Evolutionary conservation across 495 filamentous ascomycete genomes (phyloP).

Genomic region (Neurospora discreta): DNA sequence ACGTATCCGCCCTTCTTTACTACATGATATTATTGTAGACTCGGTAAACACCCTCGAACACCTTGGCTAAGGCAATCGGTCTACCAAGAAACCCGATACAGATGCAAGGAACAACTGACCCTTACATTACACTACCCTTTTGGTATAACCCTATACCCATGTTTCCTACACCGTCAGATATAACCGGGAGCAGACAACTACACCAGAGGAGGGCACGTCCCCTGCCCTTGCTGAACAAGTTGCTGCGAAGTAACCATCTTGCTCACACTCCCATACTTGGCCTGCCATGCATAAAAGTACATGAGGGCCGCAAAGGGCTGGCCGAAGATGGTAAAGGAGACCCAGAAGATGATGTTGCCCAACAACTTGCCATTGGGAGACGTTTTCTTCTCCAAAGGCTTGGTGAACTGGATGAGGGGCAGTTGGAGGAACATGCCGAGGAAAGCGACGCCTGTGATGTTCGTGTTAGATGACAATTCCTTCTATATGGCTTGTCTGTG

Average conservation of each 20-base stretch:
- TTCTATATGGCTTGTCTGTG: neutral
- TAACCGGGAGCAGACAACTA: neutral
- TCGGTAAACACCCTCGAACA: neutral
- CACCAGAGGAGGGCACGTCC: neutral
- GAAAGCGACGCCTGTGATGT: conserved; percentile 65
- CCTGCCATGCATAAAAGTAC: conserved; percentile 98
- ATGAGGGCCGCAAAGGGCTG: conserved; percentile 82
- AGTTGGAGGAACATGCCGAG: conserved; percentile 88
- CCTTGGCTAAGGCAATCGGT: neutral
- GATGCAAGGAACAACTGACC: neutral
- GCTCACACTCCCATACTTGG: conserved; percentile 74
- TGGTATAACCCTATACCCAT: neutral
- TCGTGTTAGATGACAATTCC: conserved; percentile 1
- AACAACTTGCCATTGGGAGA: conserved; percentile 60
- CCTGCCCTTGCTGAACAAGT: neutral
- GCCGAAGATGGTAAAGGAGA: conserved; percentile 84
- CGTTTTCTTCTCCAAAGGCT: conserved; percentile 65
- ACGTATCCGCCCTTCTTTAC: neutral
- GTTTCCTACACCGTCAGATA: neutral
- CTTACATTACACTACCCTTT: neutral
- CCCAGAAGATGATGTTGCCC: conserved; percentile 92
- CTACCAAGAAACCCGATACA: neutral
- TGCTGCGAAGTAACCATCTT: conserved; percentile 4
- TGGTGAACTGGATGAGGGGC: conserved; percentile 72
- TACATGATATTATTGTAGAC: neutral